These are phyloP conservation scores for Kluyveromyces aestuarii DNA, from an alignment of 805 yeast genomes.

Conservation along the genomic window DNA sequence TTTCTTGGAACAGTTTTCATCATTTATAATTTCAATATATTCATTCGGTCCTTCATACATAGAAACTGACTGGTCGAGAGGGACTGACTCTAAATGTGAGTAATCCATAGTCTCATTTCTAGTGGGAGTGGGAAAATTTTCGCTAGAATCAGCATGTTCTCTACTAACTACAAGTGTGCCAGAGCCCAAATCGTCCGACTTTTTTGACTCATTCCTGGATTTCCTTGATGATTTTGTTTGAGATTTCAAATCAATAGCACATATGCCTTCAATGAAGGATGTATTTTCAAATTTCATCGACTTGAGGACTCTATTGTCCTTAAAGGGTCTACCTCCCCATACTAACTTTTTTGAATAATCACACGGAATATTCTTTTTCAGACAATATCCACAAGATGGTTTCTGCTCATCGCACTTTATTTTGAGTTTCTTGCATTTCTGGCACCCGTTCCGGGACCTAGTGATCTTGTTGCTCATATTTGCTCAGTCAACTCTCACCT, in stretches of 20 bases:
- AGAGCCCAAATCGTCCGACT: neutral
- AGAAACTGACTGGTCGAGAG: neutral
- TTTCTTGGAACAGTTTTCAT: neutral
- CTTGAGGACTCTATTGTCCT: conserved; percentile 22
- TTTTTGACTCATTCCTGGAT: neutral
- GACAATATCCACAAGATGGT: conserved; percentile 54
- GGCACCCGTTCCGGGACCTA: conserved; percentile 52
- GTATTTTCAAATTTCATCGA: neutral
- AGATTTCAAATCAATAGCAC: conserved; percentile 1
- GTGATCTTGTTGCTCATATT: neutral
- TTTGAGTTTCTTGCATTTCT: conserved; percentile 49
- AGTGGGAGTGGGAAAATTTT: neutral
- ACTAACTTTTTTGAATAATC: neutral
- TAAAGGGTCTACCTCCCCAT: conserved; percentile 47
- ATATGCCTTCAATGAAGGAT: neutral
- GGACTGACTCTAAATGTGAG: neutral
- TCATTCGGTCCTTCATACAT: neutral
- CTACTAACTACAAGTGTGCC: too few species aligned
- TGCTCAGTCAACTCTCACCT: neutral
- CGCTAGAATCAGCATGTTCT: too few species aligned
- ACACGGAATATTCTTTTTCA: conserved; percentile 46
- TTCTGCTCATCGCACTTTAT: conserved; percentile 63
- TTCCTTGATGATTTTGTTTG: neutral
- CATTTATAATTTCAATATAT: neutral
- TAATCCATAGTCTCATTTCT: neutral